Conservation (phyloP, 108 stramenopile species). For the Nitzschia sp. region DNA sequence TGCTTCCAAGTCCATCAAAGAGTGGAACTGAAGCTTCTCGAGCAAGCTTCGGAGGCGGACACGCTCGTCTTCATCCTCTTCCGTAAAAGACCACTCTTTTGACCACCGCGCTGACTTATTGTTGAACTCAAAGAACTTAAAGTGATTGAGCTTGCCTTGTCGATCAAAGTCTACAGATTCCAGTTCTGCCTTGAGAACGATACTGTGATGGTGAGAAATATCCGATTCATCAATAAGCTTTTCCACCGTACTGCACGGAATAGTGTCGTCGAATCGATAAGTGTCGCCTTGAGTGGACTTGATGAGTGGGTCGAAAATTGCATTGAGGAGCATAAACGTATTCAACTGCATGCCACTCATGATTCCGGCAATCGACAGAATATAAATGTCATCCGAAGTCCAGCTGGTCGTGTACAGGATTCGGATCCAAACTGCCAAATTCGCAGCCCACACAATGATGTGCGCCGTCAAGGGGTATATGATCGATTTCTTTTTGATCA, state of each 20-base stretch:
- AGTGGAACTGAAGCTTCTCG: neutral
- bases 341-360: neutral
- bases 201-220: neutral
- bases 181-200: neutral
- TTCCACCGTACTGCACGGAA: neutral
- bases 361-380: neutral
- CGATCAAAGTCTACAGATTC: neutral
- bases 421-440: neutral
- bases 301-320: neutral
- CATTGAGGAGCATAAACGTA: neutral
- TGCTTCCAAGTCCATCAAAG: neutral
- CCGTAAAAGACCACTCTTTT: neutral
- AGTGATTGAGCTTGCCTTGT: neutral
- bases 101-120: neutral
- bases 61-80: neutral
- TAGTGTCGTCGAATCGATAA: neutral
- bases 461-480: neutral
- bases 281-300: neutral
- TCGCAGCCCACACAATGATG: neutral
- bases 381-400: neutral
- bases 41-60: neutral
- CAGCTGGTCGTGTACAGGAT: neutral
- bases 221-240: neutral
- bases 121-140: neutral
- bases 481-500: neutral